Evolutionary conservation across 768 basidiomycete genomes (phyloP).

Genomic region (Cyclocybe cylindracea): DNA sequence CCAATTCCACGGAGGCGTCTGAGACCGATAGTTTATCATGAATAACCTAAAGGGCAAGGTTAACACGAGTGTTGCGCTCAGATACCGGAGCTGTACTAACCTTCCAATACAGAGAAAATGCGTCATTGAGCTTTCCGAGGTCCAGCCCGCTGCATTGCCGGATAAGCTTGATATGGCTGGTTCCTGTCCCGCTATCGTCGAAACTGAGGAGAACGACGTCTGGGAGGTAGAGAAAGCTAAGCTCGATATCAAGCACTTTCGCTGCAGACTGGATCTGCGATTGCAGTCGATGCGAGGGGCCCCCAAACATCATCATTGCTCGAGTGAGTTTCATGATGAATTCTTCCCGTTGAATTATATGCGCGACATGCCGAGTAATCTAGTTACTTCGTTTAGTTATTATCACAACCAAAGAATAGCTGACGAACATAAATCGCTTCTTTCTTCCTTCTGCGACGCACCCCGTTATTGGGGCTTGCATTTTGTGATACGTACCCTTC

Average conservation of each 20-base stretch:
- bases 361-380: constrained; percentile 85
- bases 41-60: constrained; percentile 57
- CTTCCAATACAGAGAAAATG: constrained; percentile 75
- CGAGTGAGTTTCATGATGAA: constrained; percentile 84
- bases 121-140: constrained; percentile 73
- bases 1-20: constrained; percentile 69
- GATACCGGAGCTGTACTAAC: constrained; percentile 31
- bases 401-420: neutral
- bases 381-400: constrained; percentile 23
- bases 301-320: constrained; percentile 90
- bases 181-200: constrained; percentile 77
- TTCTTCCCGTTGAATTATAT: constrained; percentile 78
- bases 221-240: constrained; percentile 74
- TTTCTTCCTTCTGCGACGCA: constrained; percentile 62
- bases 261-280: constrained; percentile 81
- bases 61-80: neutral
- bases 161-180: constrained; percentile 79
- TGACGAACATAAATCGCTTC: constrained; percentile 73
- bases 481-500: constrained; percentile 15
- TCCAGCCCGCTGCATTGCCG: constrained; percentile 72
- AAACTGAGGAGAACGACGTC: constrained; percentile 82
- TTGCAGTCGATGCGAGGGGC: constrained; percentile 80
- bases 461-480: constrained; percentile 17
- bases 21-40: constrained; percentile 79
- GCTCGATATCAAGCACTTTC: constrained; percentile 70